phyloP scores from a whole-genome alignment of 768 basidiomycete genomes.

The Lactifluus volemus region DNA sequence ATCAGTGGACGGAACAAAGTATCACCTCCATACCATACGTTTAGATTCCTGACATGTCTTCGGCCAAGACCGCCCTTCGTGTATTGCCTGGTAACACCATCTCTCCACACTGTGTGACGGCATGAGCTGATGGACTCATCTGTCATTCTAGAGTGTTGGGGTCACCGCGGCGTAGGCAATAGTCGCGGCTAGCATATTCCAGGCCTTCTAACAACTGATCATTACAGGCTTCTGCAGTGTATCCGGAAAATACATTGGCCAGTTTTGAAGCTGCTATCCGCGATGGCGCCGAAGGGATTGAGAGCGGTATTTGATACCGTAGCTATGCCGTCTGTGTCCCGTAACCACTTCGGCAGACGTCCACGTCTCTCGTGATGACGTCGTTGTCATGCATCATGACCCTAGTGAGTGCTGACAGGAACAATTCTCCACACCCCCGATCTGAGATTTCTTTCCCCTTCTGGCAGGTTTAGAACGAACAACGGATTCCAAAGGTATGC shows the following conservation, averaged over 20 bases:
- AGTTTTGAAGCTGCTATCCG: constrained; percentile 93
- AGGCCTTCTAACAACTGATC: background rate
- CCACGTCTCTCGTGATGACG: constrained; percentile 81
- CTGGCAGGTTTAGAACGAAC: constrained; percentile 60
- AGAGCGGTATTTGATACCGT: constrained; percentile 72
- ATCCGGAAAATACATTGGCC: constrained; percentile 91
- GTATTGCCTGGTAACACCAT: constrained; percentile 20
- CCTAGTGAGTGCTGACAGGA: constrained; percentile 41
- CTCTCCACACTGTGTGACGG: background rate
- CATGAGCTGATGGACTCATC: background rate
- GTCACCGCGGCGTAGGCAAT: constrained; percentile 53
- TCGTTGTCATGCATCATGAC: constrained; percentile 95
- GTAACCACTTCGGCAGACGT: constrained; percentile 74
- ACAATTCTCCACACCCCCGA: background rate
- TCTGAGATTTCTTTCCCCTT: background rate
- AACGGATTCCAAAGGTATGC: constrained; percentile 62
- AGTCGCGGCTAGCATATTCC: constrained; percentile 1
- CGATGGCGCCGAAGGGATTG: constrained; percentile 94
- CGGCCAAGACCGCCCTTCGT: constrained; percentile 6
- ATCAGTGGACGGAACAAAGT: background rate
- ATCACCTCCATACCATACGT: background rate
- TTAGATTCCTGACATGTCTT: background rate
- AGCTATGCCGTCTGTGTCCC: constrained; percentile 21
- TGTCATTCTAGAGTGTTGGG: constrained; percentile 60
- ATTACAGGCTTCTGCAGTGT: constrained; percentile 72